Evolutionary conservation across 345 rosid genomes (phyloP), one percentile per base, ranked within the genome.

Genomic region (Lenwebbia sp.): DNA sequence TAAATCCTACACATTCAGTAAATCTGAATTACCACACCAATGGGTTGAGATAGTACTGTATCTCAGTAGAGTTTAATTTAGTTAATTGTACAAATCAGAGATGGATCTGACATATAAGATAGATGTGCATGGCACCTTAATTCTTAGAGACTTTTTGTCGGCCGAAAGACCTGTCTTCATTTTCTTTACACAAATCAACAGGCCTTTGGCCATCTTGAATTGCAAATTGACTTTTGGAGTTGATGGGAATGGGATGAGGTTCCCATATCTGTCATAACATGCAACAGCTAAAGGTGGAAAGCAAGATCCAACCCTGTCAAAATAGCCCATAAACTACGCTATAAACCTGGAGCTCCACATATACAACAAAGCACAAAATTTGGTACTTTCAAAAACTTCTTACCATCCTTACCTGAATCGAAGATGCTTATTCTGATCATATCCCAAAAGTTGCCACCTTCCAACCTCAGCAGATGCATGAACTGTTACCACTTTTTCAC

Each of bases 291-390:
- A 22, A 14, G 83, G 84, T 51, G 92, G 91, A 84, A 93, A 89
- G 53, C 65, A 84, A 17, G 92, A 92, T 87, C 98, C 98, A 44
- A 92, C 92, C 89, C 98, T 95, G 92, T 75, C 51, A 87, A 65
- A 47, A 30, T 62, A 62, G 75, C 22, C 75, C 33, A 30, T 33
- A 62, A 28, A 62, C 33, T 49, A 82, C 56, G 26, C 25, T 13
- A 26, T n/a, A 50, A 82, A 82, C 53, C 83, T 50, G 40, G 23
- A 82, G 75, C 40, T 7, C 40, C 75, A 62, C 22, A 30, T 62
- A 30, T 8, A 9, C 17, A 62, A 14, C 40, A 62, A 28, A 60
- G 74, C 6, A 60, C 15, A 62, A 62, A 62, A 19, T n/a, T 30
- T 15, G 5, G 75, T 30, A 62, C 22, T 62, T 14, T 62, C 75